phyloP scores from a whole-genome alignment of 2,329 filamentous ascomycete genomes.

The Aspergillus ibericus region DNA sequence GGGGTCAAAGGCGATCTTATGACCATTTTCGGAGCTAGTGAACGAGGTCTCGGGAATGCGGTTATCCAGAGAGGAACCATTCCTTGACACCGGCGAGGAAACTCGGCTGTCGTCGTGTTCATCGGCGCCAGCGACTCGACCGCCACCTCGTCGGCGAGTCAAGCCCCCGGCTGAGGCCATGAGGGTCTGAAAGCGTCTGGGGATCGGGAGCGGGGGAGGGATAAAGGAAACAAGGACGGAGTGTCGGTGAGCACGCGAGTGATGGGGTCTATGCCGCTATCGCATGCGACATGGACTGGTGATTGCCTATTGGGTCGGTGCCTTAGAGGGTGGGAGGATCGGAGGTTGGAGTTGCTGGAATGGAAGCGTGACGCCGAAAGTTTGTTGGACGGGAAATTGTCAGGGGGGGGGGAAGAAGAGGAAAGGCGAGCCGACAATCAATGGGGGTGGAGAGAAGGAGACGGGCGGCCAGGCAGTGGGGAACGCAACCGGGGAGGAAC shows the following conservation, averaged over 20 bases:
- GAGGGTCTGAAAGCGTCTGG: conserved; percentile 25
- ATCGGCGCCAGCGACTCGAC: conserved; percentile 57
- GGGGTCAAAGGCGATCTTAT: conserved; percentile 98
- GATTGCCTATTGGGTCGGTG: background rate
- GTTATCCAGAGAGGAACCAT: conserved; percentile 57
- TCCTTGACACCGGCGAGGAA: conserved; percentile 63
- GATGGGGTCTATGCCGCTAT: conserved; percentile 17
- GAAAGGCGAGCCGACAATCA: conserved; percentile 7
- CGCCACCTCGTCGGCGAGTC: conserved; percentile 68
- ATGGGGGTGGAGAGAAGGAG: conserved; percentile 4
- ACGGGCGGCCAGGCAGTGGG: conserved; percentile 6
- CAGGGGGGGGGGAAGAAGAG: conserved; percentile 19
- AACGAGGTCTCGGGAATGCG: conserved; percentile 75
- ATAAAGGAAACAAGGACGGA: conserved; percentile 14
- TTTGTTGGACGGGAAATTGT: conserved; percentile 24
- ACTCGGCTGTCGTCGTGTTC: conserved; percentile 66
- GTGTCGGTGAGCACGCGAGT: conserved; percentile 13
- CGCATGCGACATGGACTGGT: conserved; percentile 16
- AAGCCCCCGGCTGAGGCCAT: conserved; percentile 71
- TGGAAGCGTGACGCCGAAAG: conserved; percentile 13
- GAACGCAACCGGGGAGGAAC: background rate
- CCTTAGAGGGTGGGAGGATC: background rate
- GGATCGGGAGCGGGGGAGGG: conserved; percentile 14
- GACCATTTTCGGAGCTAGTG: conserved; percentile 82
- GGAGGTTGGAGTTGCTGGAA: conserved; percentile 4